Conservation (phyloP, 2,329 filamentous ascomycete genomes). For the Chaetomiaceae sp. region DNA sequence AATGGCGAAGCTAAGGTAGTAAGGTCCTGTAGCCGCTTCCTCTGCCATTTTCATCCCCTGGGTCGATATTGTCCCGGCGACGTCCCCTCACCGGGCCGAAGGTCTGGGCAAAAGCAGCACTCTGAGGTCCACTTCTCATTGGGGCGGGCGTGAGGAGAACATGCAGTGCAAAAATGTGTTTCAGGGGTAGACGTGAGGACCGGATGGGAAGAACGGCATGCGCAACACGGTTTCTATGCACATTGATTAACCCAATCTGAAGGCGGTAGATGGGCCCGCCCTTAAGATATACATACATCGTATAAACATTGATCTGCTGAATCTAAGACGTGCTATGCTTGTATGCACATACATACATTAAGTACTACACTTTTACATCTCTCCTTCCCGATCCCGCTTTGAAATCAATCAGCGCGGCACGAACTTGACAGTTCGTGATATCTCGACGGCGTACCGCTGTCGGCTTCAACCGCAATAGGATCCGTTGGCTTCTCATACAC, state of each 20-base stretch:
- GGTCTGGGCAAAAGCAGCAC: not conserved
- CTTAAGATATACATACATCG: too few relatives aligned
- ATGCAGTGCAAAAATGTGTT: too few relatives aligned
- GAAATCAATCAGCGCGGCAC: too few relatives aligned
- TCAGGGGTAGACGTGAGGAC: too few relatives aligned
- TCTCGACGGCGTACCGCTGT: not conserved
- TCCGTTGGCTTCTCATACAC: conserved; percentile 1
- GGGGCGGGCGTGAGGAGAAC: conserved; percentile 7
- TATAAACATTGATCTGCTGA: too few relatives aligned
- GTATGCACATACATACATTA: too few relatives aligned
- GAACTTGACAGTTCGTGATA: not conserved
- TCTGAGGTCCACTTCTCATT: not conserved
- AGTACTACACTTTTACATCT: too few relatives aligned
- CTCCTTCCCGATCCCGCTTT: not conserved
- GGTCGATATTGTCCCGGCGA: not conserved
- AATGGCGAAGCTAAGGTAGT: not conserved
- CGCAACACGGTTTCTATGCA: too few relatives aligned
- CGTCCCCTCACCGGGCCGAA: not conserved
- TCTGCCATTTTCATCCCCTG: not conserved
- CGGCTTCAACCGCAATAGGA: not conserved
- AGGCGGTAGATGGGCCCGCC: too few relatives aligned
- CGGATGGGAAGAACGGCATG: too few relatives aligned
- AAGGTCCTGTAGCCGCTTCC: not conserved
- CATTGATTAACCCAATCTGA: too few relatives aligned
- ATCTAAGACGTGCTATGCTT: too few relatives aligned